Conservation (phyloP, 495 filamentous ascomycete species). For the Amniculicola lignicola region DNA sequence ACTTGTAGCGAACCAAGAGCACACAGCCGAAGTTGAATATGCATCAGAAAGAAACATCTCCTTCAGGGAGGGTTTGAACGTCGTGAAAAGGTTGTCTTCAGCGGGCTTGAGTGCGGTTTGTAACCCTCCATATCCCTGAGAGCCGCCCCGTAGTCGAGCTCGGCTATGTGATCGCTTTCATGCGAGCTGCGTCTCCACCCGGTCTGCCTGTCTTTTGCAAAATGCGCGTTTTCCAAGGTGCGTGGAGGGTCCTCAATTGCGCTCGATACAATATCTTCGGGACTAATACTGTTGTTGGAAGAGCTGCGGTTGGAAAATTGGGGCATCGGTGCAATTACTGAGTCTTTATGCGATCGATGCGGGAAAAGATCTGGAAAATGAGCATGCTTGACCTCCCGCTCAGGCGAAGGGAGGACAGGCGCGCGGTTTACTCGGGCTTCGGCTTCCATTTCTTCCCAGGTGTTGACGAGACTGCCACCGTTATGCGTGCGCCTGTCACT, state of each 20-base stretch:
- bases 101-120: constrained; percentile 8
- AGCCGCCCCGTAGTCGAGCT: constrained; percentile 23
- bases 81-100: constrained; percentile 1
- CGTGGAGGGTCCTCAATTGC: constrained; percentile 6
- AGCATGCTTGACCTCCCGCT: constrained; percentile 19
- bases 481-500: constrained; percentile 24
- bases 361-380: constrained; percentile 19
- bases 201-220: not conserved
- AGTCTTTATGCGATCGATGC: constrained; percentile 17
- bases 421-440: not conserved
- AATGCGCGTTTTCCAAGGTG: not conserved
- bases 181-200: not conserved
- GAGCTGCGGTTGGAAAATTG: not conserved
- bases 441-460: constrained; percentile 22
- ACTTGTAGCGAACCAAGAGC: too few species aligned
- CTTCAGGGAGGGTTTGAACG: not conserved
- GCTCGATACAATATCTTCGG: constrained; percentile 26
- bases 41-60: too few species aligned
- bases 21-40: too few species aligned
- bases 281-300: constrained; percentile 7
- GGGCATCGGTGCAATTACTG: constrained; percentile 5
- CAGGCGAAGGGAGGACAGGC: constrained; percentile 19
- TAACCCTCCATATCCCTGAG: constrained; percentile 23
- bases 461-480: constrained; percentile 13
- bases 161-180: constrained; percentile 6